Base-by-base conservation (phyloP, 345 rosid genomes). In the Reutealis trisperma region DNA sequence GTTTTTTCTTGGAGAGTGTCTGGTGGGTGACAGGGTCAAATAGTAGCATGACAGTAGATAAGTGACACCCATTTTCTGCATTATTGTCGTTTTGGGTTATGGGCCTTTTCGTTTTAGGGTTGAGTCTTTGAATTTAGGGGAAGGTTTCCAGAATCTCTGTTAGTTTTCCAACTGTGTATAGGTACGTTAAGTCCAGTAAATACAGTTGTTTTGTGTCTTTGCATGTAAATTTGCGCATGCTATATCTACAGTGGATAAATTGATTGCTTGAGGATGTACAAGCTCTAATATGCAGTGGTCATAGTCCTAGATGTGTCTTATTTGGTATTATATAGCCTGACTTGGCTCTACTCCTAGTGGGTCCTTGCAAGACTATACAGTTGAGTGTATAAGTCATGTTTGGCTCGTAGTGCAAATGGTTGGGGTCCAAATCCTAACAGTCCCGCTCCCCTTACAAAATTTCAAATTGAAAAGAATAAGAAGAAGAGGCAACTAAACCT, bases 1-100 rank as follows among this genome's bases (percentile, higher is more conserved):
- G 71, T 72, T 74, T 72, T 67, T 71, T 78, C 74, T 62, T 55
- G 22, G 78, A 27, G 77, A 34, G 60, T 70, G 79, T 82, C 87
- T 71, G 82, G 72, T 63, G 21, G 73, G 61, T 70, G 73, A 21
- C 73, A 71, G 74, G 34, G 52, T 73, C 59, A 73, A 47, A 73
- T 19, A 73, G 76, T 73, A 44, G 41, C 58, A 60, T 73, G 76
- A 66, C 67, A 72, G 80, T 34, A 55, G 55, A 41, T 66, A 15
- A 42, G 37, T 58, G 62, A 63, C 44, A 15, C 66, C 72, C 55
- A 32, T 69, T 71, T 63, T 24, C 30, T 66, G 64, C 71, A 73
- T 55, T 60, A 63, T 64, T 66, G 67, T 65, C 71, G n/a, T 75
- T 68, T 63, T 69, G 65, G 58, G n/a, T 70, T 57, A 25, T 73